phyloP scores from a whole-genome alignment of 768 basidiomycete species.

The Podaxis carcinomalis region DNA sequence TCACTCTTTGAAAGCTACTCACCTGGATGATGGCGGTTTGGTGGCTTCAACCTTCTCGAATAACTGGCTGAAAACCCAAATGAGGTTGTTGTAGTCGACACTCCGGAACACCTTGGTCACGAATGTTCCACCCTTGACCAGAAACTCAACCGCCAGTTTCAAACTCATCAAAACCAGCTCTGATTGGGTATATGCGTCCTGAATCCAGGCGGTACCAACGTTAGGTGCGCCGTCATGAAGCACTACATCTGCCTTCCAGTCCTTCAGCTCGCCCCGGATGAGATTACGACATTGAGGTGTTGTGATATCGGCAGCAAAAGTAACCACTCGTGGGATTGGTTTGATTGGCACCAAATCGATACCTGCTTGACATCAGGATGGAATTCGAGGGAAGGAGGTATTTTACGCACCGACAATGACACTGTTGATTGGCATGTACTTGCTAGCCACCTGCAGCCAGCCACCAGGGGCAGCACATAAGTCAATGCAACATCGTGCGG shows the following conservation, averaged over 20 bases:
- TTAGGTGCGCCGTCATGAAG: slow-evolving; percentile 99
- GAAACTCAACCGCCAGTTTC: slow-evolving; percentile 93
- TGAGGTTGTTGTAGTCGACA: slow-evolving; percentile 95
- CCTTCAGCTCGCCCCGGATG: slow-evolving; percentile 85
- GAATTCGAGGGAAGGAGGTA: neutral
- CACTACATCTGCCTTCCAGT: slow-evolving; percentile 99
- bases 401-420: slow-evolving; percentile 75
- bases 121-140: slow-evolving; percentile 90
- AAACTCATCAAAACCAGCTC: slow-evolving; percentile 95
- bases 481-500: slow-evolving; percentile 91
- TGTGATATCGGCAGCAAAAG: slow-evolving; percentile 94
- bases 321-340: slow-evolving; percentile 88
- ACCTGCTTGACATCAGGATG: slow-evolving; percentile 39
- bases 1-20: slow-evolving; percentile 12
- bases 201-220: slow-evolving; percentile 98
- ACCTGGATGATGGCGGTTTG: slow-evolving; percentile 97
- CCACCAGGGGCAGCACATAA: slow-evolving; percentile 98
- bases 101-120: slow-evolving; percentile 98
- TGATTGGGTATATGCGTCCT: slow-evolving; percentile 96
- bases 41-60: slow-evolving; percentile 98
- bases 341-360: slow-evolving; percentile 96
- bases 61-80: slow-evolving; percentile 98
- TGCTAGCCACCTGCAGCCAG: slow-evolving; percentile 98
- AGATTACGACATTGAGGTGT: slow-evolving; percentile 85
- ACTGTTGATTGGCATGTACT: slow-evolving; percentile 93